These are phyloP conservation scores for Boletellus ananiceps DNA, from an alignment of 768 basidiomycete genomes.

Conservation along the genomic window DNA sequence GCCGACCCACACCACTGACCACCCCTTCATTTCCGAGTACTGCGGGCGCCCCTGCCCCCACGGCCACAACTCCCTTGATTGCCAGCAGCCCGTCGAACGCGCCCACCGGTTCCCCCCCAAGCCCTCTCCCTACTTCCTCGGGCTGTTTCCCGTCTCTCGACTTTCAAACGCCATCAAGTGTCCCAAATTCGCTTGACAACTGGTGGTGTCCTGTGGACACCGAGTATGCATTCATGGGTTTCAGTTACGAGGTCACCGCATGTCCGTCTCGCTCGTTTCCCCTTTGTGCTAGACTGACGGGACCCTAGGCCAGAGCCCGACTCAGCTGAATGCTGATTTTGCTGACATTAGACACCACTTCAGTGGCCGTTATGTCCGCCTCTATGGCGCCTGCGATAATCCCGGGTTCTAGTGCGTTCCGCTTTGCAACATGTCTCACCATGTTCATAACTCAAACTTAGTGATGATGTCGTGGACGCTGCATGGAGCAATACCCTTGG, in stretches of 20 bases:
- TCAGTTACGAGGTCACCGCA: conserved; percentile 68
- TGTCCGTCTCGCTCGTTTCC: conserved; percentile 38
- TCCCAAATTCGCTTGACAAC: conserved; percentile 41
- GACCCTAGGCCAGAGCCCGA: conserved; percentile 50
- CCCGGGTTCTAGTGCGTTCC: conserved; percentile 35
- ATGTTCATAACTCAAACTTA: conserved; percentile 22
- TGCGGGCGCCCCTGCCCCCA: background rate
- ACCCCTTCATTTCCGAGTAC: background rate
- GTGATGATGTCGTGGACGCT: conserved; percentile 60
- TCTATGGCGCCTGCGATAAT: conserved; percentile 40
- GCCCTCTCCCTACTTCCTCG: background rate
- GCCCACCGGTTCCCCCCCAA: background rate
- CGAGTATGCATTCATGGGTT: conserved; percentile 74
- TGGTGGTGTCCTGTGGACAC: conserved; percentile 65
- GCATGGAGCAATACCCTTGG: conserved; percentile 67
- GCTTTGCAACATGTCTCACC: background rate
- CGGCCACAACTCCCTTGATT: background rate
- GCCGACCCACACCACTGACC: background rate
- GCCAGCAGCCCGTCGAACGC: background rate
- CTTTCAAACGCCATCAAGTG: conserved; percentile 51
- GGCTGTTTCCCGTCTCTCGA: conserved; percentile 38
- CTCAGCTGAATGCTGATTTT: conserved; percentile 52
- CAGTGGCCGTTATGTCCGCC: conserved; percentile 59
- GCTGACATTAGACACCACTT: conserved; percentile 54
- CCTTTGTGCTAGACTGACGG: conserved; percentile 1